A percentile compares a stretch with the other conserved stretches of the same genome.
Conservation (phyloP, 2,329 filamentous ascomycete genomes). For the Torrubiellomyces zombiae region DNA sequence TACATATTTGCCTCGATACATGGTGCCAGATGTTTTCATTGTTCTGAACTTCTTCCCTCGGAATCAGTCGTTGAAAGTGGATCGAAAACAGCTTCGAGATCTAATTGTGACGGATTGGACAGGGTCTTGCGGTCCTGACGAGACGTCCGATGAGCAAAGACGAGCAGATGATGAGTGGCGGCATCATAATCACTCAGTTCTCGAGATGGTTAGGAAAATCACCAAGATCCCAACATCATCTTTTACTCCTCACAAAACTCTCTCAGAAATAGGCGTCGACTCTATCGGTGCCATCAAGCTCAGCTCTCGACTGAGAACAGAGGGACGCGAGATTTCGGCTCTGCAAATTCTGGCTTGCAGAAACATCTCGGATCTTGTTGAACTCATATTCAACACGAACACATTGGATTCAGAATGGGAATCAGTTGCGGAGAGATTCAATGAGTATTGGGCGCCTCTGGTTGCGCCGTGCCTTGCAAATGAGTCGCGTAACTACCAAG, state of each 20-base stretch:
- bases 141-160: background rate
- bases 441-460: background rate
- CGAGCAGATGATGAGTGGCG: background rate
- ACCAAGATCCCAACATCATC: background rate
- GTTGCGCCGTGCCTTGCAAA: background rate
- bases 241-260: background rate
- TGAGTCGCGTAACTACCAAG: background rate
- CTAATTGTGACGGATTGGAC: background rate
- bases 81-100: background rate
- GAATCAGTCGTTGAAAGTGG: slow-evolving; percentile 1
- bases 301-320: background rate
- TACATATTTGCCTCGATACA: background rate
- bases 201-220: background rate
- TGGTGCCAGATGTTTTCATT: slow-evolving; percentile 1
- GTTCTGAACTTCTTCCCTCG: background rate
- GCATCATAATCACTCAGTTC: background rate
- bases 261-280: slow-evolving; percentile 1
- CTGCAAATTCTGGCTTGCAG: background rate
- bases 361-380: background rate
- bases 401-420: background rate
- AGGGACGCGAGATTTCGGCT: background rate
- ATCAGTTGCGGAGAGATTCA: background rate
- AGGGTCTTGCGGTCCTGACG: too few species aligned
- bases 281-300: slow-evolving; percentile 1
- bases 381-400: background rate